Evolutionary conservation across 2,329 filamentous ascomycete species (phyloP), one percentile per base, ranked within the genome.

Genomic region (Pestalotiopsis sp.): DNA sequence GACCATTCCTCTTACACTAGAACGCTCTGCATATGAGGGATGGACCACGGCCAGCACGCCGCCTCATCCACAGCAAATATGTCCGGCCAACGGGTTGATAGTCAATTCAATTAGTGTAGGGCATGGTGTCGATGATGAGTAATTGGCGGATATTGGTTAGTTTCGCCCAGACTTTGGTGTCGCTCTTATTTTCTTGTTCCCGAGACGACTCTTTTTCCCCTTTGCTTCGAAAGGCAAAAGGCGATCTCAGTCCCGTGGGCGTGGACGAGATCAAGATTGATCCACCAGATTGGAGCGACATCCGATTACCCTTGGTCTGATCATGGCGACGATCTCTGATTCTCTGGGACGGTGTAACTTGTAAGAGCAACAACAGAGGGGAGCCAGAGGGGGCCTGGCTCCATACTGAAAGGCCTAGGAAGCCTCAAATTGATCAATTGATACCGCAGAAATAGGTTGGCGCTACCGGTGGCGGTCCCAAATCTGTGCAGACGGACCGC

Each of bases 1-100:
- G 27, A 62, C 59, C 59, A 62, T 62, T 62, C 45, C 45, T n/a
- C 25, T 59, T 27, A n/a, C n/a, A n/a, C n/a, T n/a, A 36, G 57
- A 59, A 59, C 57, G 20, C 17, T 59, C 23, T 27, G 23, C 27
- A 36, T 27, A 59, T 27, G 57, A 36, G 23, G 31, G 20, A 36
- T 25, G 57, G 27, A n/a, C 57, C 27, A 59, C 14, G n/a, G 36
- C 27, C 57, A 23, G 27, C 23, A 36, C 23, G 57, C 57, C 20
- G 12, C 23, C 13, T 59, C 9, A 27, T 27, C 23, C 23, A 59
- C 27, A 23, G 23, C 13, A 59, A 27, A 27, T 59, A 27, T 59
- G 57, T 59, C 57, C 27, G 57, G 57, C n/a, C 57, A 59, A 52
- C 45, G 45, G 45, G 45, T n/a, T 52, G n/a, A 52, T 52, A 52